Base-by-base conservation (phyloP, 306 rosid species). In the Cicer chorassanicum region DNA sequence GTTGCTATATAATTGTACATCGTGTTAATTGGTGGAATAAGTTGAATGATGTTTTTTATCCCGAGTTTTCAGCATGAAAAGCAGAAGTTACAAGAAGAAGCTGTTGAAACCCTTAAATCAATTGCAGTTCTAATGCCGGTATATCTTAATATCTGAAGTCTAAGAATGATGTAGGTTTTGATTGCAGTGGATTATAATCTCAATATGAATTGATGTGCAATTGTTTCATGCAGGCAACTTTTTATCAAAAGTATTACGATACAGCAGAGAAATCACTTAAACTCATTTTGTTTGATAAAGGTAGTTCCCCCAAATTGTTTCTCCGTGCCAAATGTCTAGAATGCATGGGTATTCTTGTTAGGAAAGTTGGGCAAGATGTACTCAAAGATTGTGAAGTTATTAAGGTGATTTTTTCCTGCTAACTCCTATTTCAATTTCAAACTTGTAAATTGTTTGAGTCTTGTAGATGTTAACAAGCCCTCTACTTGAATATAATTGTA, bases 271-370 rank as follows among this genome's bases (percentile, higher is more conserved):
- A 8, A 24, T n/a, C 72, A 34, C 55, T 80, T 36, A 50, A 42
- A 61, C 43, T 19, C 45, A 5, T 41, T 10, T 8, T 80, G 48
- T 48, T 34, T 61, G 18, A 21, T 7, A 8, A 19, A 40, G 8
- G 18, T 8, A 36, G 19, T 19, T 9, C 9, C 43, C 18, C 78
- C 45, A 43, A 34, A 4, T 13, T 43, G 3, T 12, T 49, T 45
- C 5, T 74, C 34, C 80, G 66, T 13, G 76, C 72, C 5, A 74
- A 29, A 74, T 24, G 67, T 41, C 55, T 75, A 12, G 76, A 74
- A 18, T 74, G 65, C 49, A 46, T 80, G 65, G 43, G 80, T 62
- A 1, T 0, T 42, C 19, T 80, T 59, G 15, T 68, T 41, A 44
- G n/a, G 11, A 57, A 8, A 9, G 0, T 5, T 59, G 49, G 54